phyloP scores from a whole-genome alignment of 495 filamentous ascomycete species.

The Neurospora discreta region DNA sequence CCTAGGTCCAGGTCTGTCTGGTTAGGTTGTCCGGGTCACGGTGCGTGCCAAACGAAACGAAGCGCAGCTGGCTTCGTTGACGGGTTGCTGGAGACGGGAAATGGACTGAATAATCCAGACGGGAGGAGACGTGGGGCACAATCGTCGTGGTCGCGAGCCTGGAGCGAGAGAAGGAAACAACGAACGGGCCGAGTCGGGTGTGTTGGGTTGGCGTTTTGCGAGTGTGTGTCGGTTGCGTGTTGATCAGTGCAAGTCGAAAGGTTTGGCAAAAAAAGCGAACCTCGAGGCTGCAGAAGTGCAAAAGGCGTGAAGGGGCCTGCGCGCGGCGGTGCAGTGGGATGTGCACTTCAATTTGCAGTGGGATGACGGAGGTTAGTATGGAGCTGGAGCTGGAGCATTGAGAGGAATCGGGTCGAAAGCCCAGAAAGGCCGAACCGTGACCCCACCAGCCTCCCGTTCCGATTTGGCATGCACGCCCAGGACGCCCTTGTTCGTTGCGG shows the following conservation, averaged over 20 bases:
- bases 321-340: background rate
- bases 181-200: background rate
- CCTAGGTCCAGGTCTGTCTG: background rate
- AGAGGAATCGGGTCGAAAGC: constrained; percentile 28
- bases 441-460: constrained; percentile 25
- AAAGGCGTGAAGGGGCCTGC: background rate
- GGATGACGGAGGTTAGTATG: constrained; percentile 24
- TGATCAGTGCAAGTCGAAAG: background rate
- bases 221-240: background rate
- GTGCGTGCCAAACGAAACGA: background rate
- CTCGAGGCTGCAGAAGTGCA: background rate
- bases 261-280: background rate
- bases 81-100: background rate
- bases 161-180: background rate
- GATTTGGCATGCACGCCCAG: constrained; percentile 10
- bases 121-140: background rate
- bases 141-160: background rate
- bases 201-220: background rate
- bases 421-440: constrained; percentile 21
- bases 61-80: background rate
- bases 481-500: background rate
- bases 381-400: constrained; percentile 18
- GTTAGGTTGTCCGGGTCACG: background rate
- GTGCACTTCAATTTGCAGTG: constrained; percentile 2
- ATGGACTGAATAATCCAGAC: background rate